Base-by-base conservation (phyloP, 331 rosid genomes). In the Arachis monticola region DNA sequence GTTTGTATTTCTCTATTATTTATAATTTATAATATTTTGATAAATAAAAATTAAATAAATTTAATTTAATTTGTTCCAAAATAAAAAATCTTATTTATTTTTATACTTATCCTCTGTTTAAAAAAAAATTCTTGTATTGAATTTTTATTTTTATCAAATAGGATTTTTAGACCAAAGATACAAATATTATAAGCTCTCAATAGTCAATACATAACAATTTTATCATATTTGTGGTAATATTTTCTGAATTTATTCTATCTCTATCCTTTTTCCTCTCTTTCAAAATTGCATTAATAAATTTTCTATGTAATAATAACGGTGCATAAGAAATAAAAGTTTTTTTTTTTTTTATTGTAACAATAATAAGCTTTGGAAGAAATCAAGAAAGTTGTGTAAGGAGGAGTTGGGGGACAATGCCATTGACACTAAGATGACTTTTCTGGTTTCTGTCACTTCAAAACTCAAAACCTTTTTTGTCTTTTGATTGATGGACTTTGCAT, bases 401-500 rank as follows among this genome's bases (percentile, higher is more conserved):
- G 79, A 70, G 66, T 55, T 70, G 80, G 87, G 88, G 75, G 89
- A 86, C 91, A 90, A 63, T 64, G 77, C 60, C 78, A 79, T 31
- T 64, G 75, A 56, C 86, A 83, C 71, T 51, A 58, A 30, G 41
- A 60, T 53, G 76, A 87, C 67, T 79, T 84, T 46, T 84, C 78
- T 73, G 83, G 90, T 85, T 87, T 85, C 77, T 83, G 96, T 91
- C 93, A 88, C 83, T 72, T 85, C 87, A 74, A 38, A 69, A 65
- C 77, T 65, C 72, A 64, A 64, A 76, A 10, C 71, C 64, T 38
- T 13, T 69, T 80, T 83, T 85, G 84, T 73, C 70, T 78, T 78
- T 77, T 48, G 73, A 69, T 70, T 5, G 51, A 76, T 70, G 82
- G 50, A 70, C 22, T 35, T 68, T 64, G 85, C 80, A 81, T 72